phyloP scores from a whole-genome alignment of 192 early-diverging fungal species.

The Jimgerdemannia lactiflua region DNA sequence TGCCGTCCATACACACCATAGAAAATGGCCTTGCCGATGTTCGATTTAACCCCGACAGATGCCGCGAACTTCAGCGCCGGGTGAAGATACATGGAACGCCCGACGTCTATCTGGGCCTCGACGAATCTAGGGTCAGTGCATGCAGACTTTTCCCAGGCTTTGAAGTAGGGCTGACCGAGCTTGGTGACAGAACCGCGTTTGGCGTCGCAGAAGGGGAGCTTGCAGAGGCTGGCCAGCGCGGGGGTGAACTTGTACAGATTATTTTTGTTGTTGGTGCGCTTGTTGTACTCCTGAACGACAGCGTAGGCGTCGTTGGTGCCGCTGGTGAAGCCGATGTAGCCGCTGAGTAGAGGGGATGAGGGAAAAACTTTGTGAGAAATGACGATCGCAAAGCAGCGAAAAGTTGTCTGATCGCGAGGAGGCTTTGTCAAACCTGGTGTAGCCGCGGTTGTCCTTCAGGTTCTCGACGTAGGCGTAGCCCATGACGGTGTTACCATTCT shows the following conservation, averaged over 20 bases:
- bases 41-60: constrained; percentile 18
- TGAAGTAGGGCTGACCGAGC: constrained; percentile 7
- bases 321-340: constrained; percentile 34
- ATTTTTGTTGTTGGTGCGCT: constrained; percentile 12
- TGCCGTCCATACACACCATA: constrained; percentile 22
- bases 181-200: constrained; percentile 13
- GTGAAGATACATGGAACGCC: constrained; percentile 25
- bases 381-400: too few relatives aligned
- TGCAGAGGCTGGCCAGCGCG: constrained; percentile 15
- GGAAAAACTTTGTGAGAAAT: too few relatives aligned
- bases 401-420: too few relatives aligned
- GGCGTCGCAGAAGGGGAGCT: constrained; percentile 16
- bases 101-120: constrained; percentile 26
- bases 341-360: constrained; percentile 2
- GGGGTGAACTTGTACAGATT: constrained; percentile 11
- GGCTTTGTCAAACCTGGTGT: constrained; percentile 24
- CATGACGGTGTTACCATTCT: constrained; percentile 34
- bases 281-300: constrained; percentile 23
- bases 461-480: constrained; percentile 28
- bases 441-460: constrained; percentile 32
- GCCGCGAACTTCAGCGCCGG: constrained; percentile 26
- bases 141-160: constrained; percentile 19
- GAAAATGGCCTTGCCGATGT: constrained; percentile 34
- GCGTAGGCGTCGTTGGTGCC: constrained; percentile 35
- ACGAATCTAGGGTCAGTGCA: constrained; percentile 25